Evolutionary conservation across 495 filamentous ascomycete species (phyloP), one percentile per base, ranked within the genome.

Genomic region (Penicillium canariense): DNA sequence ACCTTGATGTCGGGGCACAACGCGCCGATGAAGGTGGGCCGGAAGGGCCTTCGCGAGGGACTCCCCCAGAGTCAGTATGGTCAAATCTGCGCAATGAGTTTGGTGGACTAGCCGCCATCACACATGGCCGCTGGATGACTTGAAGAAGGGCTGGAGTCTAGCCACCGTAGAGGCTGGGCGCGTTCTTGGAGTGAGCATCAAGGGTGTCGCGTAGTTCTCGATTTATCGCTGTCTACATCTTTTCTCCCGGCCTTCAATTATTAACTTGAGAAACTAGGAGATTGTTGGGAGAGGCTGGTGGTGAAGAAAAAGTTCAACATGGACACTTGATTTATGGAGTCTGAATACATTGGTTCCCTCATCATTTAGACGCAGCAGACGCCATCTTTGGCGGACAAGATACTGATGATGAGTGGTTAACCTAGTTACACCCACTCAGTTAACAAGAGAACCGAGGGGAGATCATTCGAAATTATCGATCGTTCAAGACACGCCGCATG

Each of bases 21-120:
- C n/a, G 30, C 8, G 30, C 46, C 46, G 46, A 48, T 35, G 46
- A 48, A 32, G n/a, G 46, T 31, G 46, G 46, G 20, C 10, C 11
- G 9, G 10, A 23, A 2, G 22, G 38, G 20, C 38, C 14, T 42
- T 8, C 5, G 20, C 1, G 27, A 47, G 26, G 14, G 18, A 17
- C 23, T 46, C 25, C 18, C 46, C 28, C 45, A 48, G 28, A 47
- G 25, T 31, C 26, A 26, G 23, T 10, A 28, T 12, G 22, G 17
- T 25, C 22, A 48, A 48, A n/a, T 48, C 12, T 14, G 15, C 17
- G 20, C 25, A 22, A 22, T 22, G 18, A 20, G 38, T 40, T 22
- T 40, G 20, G 18, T 40, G 38, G 38, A 23, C 22, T 40, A 40
- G 38, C 38, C 38, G 38, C 38, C 14, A 4, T 23, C 23, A 20